Conservation (phyloP, 2,329 filamentous ascomycete species). For the Penicillium expansum region DNA sequence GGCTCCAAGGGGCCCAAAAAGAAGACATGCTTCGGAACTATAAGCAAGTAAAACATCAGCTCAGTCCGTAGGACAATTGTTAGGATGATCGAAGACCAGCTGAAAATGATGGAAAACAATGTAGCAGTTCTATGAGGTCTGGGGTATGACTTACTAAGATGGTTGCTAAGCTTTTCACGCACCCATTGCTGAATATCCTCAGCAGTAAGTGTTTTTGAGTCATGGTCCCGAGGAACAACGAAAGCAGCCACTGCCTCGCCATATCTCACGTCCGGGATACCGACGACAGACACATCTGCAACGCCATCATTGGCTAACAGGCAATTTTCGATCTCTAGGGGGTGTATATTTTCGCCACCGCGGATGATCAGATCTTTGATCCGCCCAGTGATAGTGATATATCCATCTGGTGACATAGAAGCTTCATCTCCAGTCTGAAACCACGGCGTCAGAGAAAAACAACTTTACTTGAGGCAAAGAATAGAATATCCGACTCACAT, state of each 20-base stretch:
- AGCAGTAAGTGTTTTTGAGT: slow-evolving; percentile 45
- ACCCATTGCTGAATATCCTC: slow-evolving; percentile 72
- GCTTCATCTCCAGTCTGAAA: slow-evolving; percentile 86
- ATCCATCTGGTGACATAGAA: slow-evolving; percentile 76
- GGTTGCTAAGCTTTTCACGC: slow-evolving; percentile 64
- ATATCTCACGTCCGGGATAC: slow-evolving; percentile 74
- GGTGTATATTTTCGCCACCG: slow-evolving; percentile 94
- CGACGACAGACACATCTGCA: slow-evolving; percentile 76
- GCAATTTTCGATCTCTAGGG: slow-evolving; percentile 86
- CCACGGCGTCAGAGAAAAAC: background rate
- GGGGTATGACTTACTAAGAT: slow-evolving; percentile 53
- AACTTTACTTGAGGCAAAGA: background rate
- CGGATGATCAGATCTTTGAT: slow-evolving; percentile 96
- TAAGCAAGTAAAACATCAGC: background rate
- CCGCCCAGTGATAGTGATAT: slow-evolving; percentile 81
- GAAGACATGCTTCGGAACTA: slow-evolving; percentile 84
- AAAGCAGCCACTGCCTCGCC: slow-evolving; percentile 88
- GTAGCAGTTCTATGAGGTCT: background rate
- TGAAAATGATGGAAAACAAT: background rate
- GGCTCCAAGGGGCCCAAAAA: slow-evolving; percentile 60
- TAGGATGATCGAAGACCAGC: background rate
- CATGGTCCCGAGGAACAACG: slow-evolving; percentile 55
- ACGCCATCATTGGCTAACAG: slow-evolving; percentile 70
- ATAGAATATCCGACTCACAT: slow-evolving; percentile 39
- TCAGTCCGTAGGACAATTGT: background rate